Evolutionary conservation across 257 asterid species (phyloP).

Genomic region (Penstemon barbatus): DNA sequence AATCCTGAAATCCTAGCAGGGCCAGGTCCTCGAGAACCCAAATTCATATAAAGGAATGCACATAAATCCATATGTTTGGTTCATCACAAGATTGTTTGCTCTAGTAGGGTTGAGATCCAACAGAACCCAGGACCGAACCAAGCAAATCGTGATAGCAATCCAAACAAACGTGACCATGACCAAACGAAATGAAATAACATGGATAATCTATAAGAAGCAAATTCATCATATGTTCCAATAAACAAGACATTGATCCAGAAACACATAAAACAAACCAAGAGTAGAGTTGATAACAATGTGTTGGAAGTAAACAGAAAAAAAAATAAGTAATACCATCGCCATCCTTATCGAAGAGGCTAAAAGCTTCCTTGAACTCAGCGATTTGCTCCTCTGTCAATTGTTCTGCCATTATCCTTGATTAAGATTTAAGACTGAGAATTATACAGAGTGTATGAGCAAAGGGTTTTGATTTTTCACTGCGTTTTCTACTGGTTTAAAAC

Average conservation of each 20-base stretch:
- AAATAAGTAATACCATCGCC: background rate
- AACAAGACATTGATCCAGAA: too few species aligned
- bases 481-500: too few species aligned
- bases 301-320: too few species aligned
- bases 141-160: background rate
- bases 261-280: too few species aligned
- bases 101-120: background rate
- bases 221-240: too few species aligned
- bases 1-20: background rate
- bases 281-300: too few species aligned
- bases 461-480: too few species aligned
- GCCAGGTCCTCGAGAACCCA: background rate
- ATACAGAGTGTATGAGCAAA: too few species aligned
- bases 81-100: background rate
- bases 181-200: background rate
- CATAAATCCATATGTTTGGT: background rate
- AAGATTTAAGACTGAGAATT: too few species aligned
- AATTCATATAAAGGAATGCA: background rate
- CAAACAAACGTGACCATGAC: background rate
- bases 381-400: constrained; percentile 2
- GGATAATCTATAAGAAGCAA: too few species aligned
- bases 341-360: background rate
- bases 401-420: background rate
- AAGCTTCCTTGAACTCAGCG: constrained; percentile 9
- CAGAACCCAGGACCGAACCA: background rate